phyloP scores from a whole-genome alignment of 371 early-diverging fungal genomes.

The Saksenaea oblongispora region DNA sequence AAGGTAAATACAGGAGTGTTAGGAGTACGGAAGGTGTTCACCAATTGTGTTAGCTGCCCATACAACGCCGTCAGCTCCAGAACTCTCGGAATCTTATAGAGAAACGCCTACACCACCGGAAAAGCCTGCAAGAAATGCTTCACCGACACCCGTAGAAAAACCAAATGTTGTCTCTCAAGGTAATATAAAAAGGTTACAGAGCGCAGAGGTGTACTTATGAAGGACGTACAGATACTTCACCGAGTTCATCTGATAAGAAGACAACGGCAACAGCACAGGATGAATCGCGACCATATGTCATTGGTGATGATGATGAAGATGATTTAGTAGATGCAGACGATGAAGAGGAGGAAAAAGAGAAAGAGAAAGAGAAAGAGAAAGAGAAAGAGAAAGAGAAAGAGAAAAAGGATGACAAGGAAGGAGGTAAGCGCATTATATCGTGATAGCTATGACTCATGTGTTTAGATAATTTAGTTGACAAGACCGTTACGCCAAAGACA shows the following conservation, averaged over 20 bases:
- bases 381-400: background rate
- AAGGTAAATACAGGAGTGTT: constrained; percentile 1
- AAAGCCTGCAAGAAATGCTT: background rate
- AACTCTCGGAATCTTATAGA: background rate
- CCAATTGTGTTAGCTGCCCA: background rate
- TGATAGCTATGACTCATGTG: no score
- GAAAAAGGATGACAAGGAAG: background rate
- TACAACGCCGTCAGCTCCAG: background rate
- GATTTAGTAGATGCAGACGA: constrained; percentile 29
- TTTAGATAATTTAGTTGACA: background rate
- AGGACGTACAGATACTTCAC: constrained; percentile 13
- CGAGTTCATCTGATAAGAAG: constrained; percentile 11
- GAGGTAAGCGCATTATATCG: background rate
- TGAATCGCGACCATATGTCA: constrained; percentile 21
- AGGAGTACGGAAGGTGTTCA: background rate
- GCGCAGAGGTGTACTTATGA: background rate
- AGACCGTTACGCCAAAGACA: no score
- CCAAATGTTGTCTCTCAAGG: constrained; percentile 3
- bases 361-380: background rate
- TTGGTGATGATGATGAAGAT: constrained; percentile 35
- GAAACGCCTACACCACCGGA: background rate
- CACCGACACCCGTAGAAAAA: background rate
- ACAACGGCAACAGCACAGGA: constrained; percentile 14
- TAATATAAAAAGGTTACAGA: background rate
- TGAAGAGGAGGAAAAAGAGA: constrained; percentile 18